A percentile compares a stretch with the other conserved stretches of the same genome.
Evolutionary conservation across 2,329 filamentous ascomycete species (phyloP).

Genomic region (Epichloe uncinata): DNA sequence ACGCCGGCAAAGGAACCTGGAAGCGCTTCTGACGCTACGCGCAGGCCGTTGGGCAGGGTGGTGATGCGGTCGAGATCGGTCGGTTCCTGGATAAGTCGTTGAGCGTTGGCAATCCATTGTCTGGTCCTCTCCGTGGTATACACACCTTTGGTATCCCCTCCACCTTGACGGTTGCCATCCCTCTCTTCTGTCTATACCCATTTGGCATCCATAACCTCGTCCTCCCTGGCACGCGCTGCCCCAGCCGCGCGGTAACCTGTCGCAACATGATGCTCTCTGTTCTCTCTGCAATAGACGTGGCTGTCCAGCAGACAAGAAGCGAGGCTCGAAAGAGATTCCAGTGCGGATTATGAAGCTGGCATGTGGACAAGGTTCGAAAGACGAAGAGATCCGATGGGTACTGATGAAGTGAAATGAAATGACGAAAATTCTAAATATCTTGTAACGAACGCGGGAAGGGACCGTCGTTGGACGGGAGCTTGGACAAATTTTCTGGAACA

Average conservation of each 20-base stretch:
- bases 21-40: slow-evolving; percentile 86
- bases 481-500: too few relatives aligned
- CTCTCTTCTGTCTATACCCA: slow-evolving; percentile 5
- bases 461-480: too few relatives aligned
- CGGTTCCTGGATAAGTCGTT: slow-evolving; percentile 42
- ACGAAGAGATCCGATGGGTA: too few relatives aligned
- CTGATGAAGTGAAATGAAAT: too few relatives aligned
- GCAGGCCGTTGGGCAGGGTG: slow-evolving; percentile 79
- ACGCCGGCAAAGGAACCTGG: slow-evolving; percentile 91
- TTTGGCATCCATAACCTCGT: slow-evolving; percentile 12
- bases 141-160: slow-evolving; percentile 21
- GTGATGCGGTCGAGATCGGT: slow-evolving; percentile 80
- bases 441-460: too few relatives aligned
- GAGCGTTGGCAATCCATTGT: background rate
- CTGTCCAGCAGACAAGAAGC: background rate
- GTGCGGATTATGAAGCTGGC: too few relatives aligned
- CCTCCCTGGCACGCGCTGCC: slow-evolving; percentile 13
- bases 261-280: slow-evolving; percentile 20
- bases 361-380: too few relatives aligned
- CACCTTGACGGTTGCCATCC: slow-evolving; percentile 20
- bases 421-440: too few relatives aligned
- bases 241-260: slow-evolving; percentile 20
- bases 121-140: background rate
- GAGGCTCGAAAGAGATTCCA: too few relatives aligned
- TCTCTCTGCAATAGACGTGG: background rate